phyloP scores from a whole-genome alignment of 2,329 filamentous ascomycete species.

The Arthrobotrys megalospora region DNA sequence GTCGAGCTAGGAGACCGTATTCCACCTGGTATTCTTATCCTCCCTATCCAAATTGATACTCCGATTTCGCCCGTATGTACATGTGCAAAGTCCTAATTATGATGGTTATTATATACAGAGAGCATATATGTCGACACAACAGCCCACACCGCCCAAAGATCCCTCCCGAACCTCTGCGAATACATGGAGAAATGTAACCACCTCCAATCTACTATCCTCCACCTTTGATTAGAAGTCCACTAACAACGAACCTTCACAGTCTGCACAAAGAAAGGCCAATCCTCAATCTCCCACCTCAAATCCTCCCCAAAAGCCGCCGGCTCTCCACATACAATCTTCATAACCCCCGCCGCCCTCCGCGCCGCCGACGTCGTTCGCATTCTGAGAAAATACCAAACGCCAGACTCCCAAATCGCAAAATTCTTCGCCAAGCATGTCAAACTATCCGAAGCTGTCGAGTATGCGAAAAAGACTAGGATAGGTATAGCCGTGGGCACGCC shows the following conservation, averaged over 20 bases:
- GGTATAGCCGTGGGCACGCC: conserved; percentile 94
- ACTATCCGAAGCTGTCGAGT: conserved; percentile 84
- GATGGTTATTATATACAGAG: conserved; percentile 69
- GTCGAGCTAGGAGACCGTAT: conserved; percentile 88
- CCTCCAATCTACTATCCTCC: not conserved
- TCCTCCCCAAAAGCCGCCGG: conserved; percentile 67
- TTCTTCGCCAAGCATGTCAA: conserved; percentile 99
- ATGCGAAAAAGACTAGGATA: conserved; percentile 79
- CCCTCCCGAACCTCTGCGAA: conserved; percentile 79
- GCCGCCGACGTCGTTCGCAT: conserved; percentile 85
- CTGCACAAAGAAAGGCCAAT: conserved; percentile 66
- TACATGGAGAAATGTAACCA: conserved; percentile 78
- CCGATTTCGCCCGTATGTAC: conserved; percentile 9
- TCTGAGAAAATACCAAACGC: conserved; percentile 83
- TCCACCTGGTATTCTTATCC: conserved; percentile 76
- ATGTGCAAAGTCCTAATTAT: conserved; percentile 20
- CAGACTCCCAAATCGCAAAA: conserved; percentile 85
- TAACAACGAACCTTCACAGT: conserved; percentile 25
- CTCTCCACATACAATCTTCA: conserved; percentile 86
- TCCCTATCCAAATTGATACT: not conserved
- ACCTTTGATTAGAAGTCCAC: not conserved
- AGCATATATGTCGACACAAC: conserved; percentile 84
- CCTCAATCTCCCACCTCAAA: conserved; percentile 65
- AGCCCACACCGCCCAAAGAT: conserved; percentile 77
- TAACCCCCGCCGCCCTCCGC: conserved; percentile 86